These are phyloP conservation scores for Xylariaceae sp. DNA, from an alignment of 2,329 filamentous ascomycete genomes.

Conservation along the genomic window DNA sequence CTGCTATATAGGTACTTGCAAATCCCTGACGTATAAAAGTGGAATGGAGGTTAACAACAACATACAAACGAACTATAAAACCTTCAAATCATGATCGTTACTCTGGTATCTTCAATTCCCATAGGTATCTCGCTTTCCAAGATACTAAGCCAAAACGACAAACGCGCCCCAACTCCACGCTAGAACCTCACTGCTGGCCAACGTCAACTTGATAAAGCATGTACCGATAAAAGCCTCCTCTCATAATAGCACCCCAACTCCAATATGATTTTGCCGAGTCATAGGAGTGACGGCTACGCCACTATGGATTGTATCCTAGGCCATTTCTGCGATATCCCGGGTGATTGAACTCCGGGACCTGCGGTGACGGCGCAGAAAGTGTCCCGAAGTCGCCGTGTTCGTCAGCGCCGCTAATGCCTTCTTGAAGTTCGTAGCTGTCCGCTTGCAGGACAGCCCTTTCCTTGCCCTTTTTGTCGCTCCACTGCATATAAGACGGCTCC, in stretches of 20 bases:
- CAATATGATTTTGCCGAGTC: not conserved
- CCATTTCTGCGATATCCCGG: slow-evolving; percentile 43
- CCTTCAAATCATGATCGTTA: not conserved
- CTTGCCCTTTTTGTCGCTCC: slow-evolving; percentile 42
- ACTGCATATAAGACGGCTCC: slow-evolving; percentile 25
- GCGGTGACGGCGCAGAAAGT: slow-evolving; percentile 20
- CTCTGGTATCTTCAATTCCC: not conserved
- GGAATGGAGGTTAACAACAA: not conserved
- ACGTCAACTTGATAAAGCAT: not conserved
- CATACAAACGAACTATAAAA: not conserved
- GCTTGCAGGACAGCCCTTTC: slow-evolving; percentile 20
- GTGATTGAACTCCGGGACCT: slow-evolving; percentile 44
- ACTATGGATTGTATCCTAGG: slow-evolving; percentile 6
- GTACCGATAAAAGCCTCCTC: not conserved
- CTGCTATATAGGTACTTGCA: no score
- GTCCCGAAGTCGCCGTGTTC: slow-evolving; percentile 19
- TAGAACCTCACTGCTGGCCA: not conserved
- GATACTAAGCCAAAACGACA: not conserved
- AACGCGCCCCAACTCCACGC: slow-evolving; percentile 15
- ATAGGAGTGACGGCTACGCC: not conserved
- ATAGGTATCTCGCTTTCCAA: not conserved
- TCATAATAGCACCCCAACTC: not conserved
- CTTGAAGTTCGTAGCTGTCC: slow-evolving; percentile 48
- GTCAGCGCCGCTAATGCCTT: slow-evolving; percentile 39
- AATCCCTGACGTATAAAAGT: not conserved